These are phyloP conservation scores for Cryptococcus jaspeensis DNA, from an alignment of 1,284 basidiomycete genomes.

Conservation along the genomic window DNA sequence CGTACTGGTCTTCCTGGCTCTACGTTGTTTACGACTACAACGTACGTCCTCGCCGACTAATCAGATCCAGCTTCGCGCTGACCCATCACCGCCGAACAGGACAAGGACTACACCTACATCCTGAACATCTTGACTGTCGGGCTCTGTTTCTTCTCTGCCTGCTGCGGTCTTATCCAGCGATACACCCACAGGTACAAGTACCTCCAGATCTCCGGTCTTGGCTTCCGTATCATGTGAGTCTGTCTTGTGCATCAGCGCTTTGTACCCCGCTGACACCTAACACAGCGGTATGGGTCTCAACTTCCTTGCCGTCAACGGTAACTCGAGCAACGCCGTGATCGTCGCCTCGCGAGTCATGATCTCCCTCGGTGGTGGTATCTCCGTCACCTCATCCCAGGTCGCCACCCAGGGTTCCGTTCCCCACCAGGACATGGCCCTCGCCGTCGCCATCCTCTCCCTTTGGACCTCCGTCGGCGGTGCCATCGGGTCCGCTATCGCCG, in stretches of 20 bases:
- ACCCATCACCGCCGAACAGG: slow-evolving; percentile 6
- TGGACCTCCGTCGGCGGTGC: slow-evolving; percentile 51
- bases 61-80: background rate
- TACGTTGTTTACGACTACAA: slow-evolving; percentile 41
- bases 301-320: slow-evolving; percentile 35
- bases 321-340: slow-evolving; percentile 30
- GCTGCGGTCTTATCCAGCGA: slow-evolving; percentile 48
- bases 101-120: slow-evolving; percentile 35
- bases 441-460: slow-evolving; percentile 47
- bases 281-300: slow-evolving; percentile 31
- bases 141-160: slow-evolving; percentile 46
- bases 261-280: background rate
- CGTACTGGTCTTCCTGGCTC: slow-evolving; percentile 50
- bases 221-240: slow-evolving; percentile 31
- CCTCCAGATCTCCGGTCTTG: slow-evolving; percentile 35
- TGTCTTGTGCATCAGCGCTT: background rate
- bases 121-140: slow-evolving; percentile 43
- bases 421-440: slow-evolving; percentile 49
- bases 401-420: slow-evolving; percentile 49
- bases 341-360: slow-evolving; percentile 43
- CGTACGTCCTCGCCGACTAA: slow-evolving; percentile 5
- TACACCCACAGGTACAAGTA: slow-evolving; percentile 53
- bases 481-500: slow-evolving; percentile 43
- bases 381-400: slow-evolving; percentile 48
- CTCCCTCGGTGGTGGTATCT: slow-evolving; percentile 42